Percentiles rank a stretch among this genome's conserved stretches.
Conservation (phyloP, 2,329 filamentous ascomycete genomes). For the Neurospora sp. region DNA sequence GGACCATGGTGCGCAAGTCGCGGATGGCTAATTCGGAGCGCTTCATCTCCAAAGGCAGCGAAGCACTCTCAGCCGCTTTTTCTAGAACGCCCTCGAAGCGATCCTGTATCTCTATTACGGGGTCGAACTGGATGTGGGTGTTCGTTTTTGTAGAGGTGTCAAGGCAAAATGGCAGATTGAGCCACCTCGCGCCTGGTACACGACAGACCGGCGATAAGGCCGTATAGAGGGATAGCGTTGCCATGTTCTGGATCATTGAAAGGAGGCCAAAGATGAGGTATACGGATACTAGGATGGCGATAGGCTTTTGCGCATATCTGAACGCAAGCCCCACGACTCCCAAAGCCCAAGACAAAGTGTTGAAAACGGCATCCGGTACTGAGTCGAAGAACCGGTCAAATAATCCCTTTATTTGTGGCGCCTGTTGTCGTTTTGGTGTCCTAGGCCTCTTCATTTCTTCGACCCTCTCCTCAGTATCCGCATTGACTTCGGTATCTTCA, state of each 20-base stretch:
- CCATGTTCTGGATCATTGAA: slow-evolving; percentile 50
- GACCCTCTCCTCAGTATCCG: neutral
- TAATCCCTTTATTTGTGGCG: slow-evolving; percentile 6
- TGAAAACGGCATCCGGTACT: slow-evolving; percentile 28
- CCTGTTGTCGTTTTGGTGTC: neutral
- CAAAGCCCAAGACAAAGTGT: slow-evolving; percentile 37
- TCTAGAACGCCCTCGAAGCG: slow-evolving; percentile 68
- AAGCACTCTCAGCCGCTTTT: slow-evolving; percentile 52
- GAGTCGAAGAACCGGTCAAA: slow-evolving; percentile 25
- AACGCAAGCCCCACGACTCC: slow-evolving; percentile 51
- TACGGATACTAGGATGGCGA: slow-evolving; percentile 50
- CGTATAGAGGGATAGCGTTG: slow-evolving; percentile 48
- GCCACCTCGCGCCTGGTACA: slow-evolving; percentile 52
- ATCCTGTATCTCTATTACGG: slow-evolving; percentile 64
- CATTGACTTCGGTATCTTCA: neutral
- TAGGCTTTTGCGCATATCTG: slow-evolving; percentile 51
- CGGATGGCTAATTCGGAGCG: slow-evolving; percentile 63
- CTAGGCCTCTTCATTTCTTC: neutral
- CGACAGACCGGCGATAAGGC: slow-evolving; percentile 61
- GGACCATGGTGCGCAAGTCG: slow-evolving; percentile 62
- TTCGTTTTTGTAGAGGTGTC: slow-evolving; percentile 9
- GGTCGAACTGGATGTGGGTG: slow-evolving; percentile 55
- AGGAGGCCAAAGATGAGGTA: slow-evolving; percentile 50
- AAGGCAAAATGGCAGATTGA: slow-evolving; percentile 56
- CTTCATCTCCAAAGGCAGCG: slow-evolving; percentile 70